Evolutionary conservation across 2,329 filamentous ascomycete genomes (phyloP).

Genomic region (Septoria petroselini): DNA sequence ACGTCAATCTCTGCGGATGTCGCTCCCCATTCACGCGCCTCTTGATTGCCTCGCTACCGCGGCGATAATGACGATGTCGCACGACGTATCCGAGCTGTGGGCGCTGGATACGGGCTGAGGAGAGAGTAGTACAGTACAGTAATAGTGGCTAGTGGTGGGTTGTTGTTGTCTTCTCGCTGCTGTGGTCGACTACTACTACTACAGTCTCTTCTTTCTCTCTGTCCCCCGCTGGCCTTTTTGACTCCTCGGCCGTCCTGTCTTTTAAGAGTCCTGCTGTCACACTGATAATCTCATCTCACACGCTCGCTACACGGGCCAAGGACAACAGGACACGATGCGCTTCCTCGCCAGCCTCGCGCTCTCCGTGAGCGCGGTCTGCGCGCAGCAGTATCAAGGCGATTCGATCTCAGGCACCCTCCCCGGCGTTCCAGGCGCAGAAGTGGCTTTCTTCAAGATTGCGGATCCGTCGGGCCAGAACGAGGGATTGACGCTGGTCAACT

Average conservation of each 20-base stretch:
- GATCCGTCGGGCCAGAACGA: constrained; percentile 26
- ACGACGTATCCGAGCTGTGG: too few relatives aligned
- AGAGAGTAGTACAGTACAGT: too few relatives aligned
- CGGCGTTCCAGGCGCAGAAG: constrained; percentile 23
- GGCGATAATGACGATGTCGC: too few relatives aligned
- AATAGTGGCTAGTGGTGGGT: too few relatives aligned
- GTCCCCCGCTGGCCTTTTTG: too few relatives aligned
- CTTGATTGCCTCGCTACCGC: too few relatives aligned
- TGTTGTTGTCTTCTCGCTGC: too few relatives aligned
- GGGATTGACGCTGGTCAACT: constrained; percentile 36
- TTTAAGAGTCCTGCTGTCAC: not conserved
- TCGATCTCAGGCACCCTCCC: constrained; percentile 28
- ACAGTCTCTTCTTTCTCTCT: too few relatives aligned
- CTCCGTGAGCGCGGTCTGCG: constrained; percentile 12
- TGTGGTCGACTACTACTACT: too few relatives aligned
- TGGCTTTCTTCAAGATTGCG: constrained; percentile 38
- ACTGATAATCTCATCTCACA: constrained; percentile 3
- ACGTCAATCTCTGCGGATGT: too few relatives aligned
- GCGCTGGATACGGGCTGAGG: too few relatives aligned
- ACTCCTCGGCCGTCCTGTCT: not conserved
- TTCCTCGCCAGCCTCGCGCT: not conserved
- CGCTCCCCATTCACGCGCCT: too few relatives aligned
- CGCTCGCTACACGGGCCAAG: constrained; percentile 5
- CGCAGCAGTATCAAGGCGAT: constrained; percentile 32
- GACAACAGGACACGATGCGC: constrained; percentile 4